Percentiles rank a stretch among this genome's conserved stretches.
Evolutionary conservation across 345 rosid species (phyloP).

Genomic region (Reutealis trisperma): DNA sequence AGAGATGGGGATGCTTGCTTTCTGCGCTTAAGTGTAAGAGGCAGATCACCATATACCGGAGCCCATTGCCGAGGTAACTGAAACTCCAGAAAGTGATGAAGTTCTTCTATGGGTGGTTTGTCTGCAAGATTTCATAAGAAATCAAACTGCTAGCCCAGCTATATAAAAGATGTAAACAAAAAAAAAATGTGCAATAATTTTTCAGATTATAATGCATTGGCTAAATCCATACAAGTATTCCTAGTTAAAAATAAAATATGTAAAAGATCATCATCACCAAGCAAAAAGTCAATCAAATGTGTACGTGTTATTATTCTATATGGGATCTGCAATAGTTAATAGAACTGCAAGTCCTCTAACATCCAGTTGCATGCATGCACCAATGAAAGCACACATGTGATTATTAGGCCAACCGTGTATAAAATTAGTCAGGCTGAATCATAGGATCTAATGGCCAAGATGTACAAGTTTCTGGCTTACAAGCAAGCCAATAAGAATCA

Average conservation of each 20-base stretch:
- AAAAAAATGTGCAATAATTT: neutral
- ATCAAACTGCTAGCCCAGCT: neutral
- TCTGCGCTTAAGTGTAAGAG: slow-evolving; percentile 70
- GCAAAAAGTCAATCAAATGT: neutral
- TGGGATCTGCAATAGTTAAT: neutral
- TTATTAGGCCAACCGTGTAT: neutral
- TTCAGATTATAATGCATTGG: neutral
- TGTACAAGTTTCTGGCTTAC: neutral
- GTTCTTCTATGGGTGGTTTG: slow-evolving; percentile 90
- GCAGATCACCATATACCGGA: slow-evolving; percentile 87
- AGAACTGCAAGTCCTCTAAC: neutral
- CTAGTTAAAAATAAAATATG: neutral
- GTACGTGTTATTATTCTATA: neutral
- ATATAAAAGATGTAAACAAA: neutral
- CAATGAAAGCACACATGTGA: neutral
- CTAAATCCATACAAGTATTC: too few relatives aligned
- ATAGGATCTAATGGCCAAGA: neutral
- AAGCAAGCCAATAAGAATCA: neutral
- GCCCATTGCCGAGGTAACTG: slow-evolving; percentile 98
- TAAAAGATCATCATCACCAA: neutral
- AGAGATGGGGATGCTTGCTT: slow-evolving; percentile 74
- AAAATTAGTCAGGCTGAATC: neutral
- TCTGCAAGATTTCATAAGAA: slow-evolving; percentile 51
- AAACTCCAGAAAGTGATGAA: slow-evolving; percentile 87
- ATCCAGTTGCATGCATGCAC: neutral